A percentile compares a stretch with the other conserved stretches of the same genome.
phyloP scores from a whole-genome alignment of 306 rosid genomes.

The Ochetophila trinervis region DNA sequence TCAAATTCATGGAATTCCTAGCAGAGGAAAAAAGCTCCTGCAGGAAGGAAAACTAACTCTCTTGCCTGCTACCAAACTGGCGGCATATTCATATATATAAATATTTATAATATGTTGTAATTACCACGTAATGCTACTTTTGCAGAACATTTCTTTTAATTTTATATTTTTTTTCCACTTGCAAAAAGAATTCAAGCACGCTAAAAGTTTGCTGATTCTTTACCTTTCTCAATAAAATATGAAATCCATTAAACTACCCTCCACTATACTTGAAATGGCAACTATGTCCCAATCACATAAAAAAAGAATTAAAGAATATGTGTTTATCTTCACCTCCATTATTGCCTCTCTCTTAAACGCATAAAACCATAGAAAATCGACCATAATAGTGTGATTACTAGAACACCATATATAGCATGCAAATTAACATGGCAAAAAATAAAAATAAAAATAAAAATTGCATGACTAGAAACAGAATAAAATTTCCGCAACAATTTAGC shows the following conservation, averaged over 20 bases:
- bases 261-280: not conserved
- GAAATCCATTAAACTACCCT: not conserved
- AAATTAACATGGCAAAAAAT: too few species aligned
- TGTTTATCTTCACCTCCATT: too few species aligned
- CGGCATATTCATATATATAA: constrained; percentile 6
- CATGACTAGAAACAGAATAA: too few species aligned
- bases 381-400: too few species aligned
- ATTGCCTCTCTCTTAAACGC: too few species aligned
- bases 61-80: constrained; percentile 23
- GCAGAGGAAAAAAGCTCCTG: not conserved
- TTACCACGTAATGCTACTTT: not conserved
- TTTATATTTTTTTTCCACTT: not conserved
- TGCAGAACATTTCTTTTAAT: not conserved
- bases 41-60: too few species aligned
- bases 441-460: too few species aligned
- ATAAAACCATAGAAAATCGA: too few species aligned
- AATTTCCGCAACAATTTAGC: too few species aligned
- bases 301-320: too few species aligned
- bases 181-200: not conserved
- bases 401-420: too few species aligned
- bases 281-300: not conserved
- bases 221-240: not conserved
- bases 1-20: too few species aligned
- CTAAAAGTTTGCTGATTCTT: constrained; percentile 12
- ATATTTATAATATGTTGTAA: not conserved